Percentiles rank a stretch among this genome's conserved stretches.
Conservation (phyloP, 352 stramenopile species). For the Globisporangium nodosum region DNA sequence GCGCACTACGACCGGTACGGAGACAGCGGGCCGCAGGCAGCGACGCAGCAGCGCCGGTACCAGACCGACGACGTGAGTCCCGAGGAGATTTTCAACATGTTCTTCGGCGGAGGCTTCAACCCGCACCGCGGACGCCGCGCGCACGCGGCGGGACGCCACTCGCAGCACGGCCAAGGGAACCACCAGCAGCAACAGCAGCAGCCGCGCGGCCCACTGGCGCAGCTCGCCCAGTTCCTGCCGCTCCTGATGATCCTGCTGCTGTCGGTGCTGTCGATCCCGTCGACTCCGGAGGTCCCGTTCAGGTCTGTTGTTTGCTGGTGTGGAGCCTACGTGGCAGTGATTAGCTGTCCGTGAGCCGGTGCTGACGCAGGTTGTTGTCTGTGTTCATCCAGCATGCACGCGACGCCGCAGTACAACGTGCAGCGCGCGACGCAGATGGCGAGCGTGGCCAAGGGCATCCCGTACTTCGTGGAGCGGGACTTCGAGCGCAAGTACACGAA, state of each 20-base stretch:
- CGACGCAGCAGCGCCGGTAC: conserved; percentile 38
- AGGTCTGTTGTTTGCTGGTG: conserved; percentile 21
- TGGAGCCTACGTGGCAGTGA: no score
- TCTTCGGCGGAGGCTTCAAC: conserved; percentile 83
- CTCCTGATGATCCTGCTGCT: conserved; percentile 84
- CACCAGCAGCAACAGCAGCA: conserved; percentile 33
- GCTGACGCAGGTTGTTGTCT: neutral
- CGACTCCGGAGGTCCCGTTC: conserved; percentile 69
- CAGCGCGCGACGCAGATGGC: conserved; percentile 73
- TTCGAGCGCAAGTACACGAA: conserved; percentile 86
- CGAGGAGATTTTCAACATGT: conserved; percentile 92
- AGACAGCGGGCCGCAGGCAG: conserved; percentile 42
- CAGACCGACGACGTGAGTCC: conserved; percentile 85
- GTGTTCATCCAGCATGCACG: conserved; percentile 44
- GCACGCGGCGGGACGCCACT: conserved; percentile 3
- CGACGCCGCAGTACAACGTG: conserved; percentile 70
- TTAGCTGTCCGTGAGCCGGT: neutral
- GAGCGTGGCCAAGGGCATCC: conserved; percentile 80
- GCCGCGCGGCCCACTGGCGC: conserved; percentile 29
- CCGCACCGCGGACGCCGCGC: conserved; percentile 32
- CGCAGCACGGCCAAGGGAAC: neutral
- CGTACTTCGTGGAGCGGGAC: conserved; percentile 83
- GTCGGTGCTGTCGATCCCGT: conserved; percentile 74
- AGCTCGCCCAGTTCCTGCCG: conserved; percentile 79
- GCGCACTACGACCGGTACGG: conserved; percentile 83